Conservation (phyloP, 1,139 yeast species). For the Pichia inconspicua region DNA sequence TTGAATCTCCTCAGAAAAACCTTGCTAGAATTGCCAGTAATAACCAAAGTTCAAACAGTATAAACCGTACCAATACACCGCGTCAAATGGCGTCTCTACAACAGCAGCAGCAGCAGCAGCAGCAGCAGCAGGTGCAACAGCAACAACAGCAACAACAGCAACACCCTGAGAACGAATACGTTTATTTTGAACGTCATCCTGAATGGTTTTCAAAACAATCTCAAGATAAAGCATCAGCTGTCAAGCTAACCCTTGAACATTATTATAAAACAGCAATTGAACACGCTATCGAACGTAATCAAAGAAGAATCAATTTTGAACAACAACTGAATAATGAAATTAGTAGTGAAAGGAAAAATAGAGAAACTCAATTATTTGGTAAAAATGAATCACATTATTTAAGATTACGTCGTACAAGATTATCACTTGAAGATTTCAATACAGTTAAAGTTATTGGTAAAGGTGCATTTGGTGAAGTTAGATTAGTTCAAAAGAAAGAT, state of each 20-base stretch:
- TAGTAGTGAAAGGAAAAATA: slow-evolving; percentile 65
- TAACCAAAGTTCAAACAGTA: neutral
- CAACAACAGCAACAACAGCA: slow-evolving; percentile 11
- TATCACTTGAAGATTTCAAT: slow-evolving; percentile 64
- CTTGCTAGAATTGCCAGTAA: slow-evolving; percentile 3
- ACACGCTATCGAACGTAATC: slow-evolving; percentile 76
- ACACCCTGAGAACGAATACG: slow-evolving; percentile 33
- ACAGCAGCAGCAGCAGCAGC: slow-evolving; percentile 17
- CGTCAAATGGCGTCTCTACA: neutral
- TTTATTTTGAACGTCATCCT: slow-evolving; percentile 81
- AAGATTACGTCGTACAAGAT: slow-evolving; percentile 65
- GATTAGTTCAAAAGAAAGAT: slow-evolving; percentile 74
- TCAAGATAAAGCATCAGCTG: slow-evolving; percentile 69
- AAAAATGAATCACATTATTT: slow-evolving; percentile 72
- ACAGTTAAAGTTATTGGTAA: slow-evolving; percentile 81
- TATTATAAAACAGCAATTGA: slow-evolving; percentile 70
- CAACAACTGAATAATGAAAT: slow-evolving; percentile 56
- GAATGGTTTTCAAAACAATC: slow-evolving; percentile 57
- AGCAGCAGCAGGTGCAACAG: slow-evolving; percentile 19
- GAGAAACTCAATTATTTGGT: slow-evolving; percentile 66
- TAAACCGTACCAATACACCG: neutral
- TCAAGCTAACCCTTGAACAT: slow-evolving; percentile 63
- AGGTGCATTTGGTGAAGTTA: slow-evolving; percentile 82
- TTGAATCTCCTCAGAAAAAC: slow-evolving; percentile 21
- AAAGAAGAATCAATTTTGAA: slow-evolving; percentile 66